phyloP scores from a whole-genome alignment of 2,329 filamentous ascomycete species.

The Fusarium miscanthi region DNA sequence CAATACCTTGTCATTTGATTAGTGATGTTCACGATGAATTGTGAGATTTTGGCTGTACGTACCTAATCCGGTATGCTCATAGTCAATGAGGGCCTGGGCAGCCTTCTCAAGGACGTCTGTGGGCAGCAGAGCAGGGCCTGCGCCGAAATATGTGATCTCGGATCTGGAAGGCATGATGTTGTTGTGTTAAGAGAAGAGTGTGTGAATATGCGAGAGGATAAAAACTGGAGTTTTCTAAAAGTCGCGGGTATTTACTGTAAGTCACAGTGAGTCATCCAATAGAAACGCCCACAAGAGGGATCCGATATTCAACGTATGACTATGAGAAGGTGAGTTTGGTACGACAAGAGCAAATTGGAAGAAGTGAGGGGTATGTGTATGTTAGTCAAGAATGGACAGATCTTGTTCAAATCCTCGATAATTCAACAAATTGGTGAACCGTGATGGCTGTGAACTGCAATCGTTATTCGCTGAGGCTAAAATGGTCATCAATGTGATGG shows the following conservation, averaged over 20 bases:
- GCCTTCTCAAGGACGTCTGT: conserved; percentile 83
- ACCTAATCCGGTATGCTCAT: conserved; percentile 81
- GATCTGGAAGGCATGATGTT: conserved; percentile 74
- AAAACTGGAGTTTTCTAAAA: conserved; percentile 27
- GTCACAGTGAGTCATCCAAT: conserved; percentile 41
- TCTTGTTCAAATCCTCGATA: conserved; percentile 2
- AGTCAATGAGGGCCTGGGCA: conserved; percentile 83
- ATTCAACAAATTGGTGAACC: conserved; percentile 7
- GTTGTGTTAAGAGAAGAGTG: conserved; percentile 7
- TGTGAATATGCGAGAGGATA: conserved; percentile 23
- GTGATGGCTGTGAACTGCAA: conserved; percentile 19
- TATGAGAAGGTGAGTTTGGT: neutral
- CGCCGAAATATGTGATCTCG: conserved; percentile 88
- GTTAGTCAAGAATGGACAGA: neutral
- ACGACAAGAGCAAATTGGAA: neutral
- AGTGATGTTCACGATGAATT: neutral
- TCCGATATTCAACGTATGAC: conserved; percentile 32
- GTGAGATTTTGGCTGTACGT: conserved; percentile 49
- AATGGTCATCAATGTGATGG: conserved; percentile 10
- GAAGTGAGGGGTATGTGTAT: conserved; percentile 4
- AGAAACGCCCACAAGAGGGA: conserved; percentile 32
- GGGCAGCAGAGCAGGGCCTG: conserved; percentile 88
- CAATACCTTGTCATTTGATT: conserved; percentile 59
- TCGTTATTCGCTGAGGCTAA: conserved; percentile 32
- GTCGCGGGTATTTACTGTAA: conserved; percentile 10